Evolutionary conservation across 1,284 basidiomycete species (phyloP).

Genomic region (Apiotrichum akiyoshidainum): DNA sequence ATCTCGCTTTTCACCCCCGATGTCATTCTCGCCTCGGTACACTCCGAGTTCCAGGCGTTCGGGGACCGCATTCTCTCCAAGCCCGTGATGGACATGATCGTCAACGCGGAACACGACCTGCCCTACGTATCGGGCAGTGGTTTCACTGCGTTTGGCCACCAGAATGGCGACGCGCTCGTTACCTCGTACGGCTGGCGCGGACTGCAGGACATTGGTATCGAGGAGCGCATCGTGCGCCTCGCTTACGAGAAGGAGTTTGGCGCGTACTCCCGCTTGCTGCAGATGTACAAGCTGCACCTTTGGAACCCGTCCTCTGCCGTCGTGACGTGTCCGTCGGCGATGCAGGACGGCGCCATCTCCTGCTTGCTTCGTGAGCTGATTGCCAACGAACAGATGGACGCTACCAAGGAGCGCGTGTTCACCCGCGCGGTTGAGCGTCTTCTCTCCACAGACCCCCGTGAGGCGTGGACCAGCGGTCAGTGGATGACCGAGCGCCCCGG

Average conservation of each 20-base stretch:
- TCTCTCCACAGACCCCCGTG: constrained; percentile 53
- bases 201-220: constrained; percentile 17
- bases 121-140: constrained; percentile 14
- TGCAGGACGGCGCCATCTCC: constrained; percentile 20
- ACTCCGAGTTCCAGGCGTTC: neutral
- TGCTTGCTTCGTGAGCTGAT: constrained; percentile 8
- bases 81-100: constrained; percentile 4
- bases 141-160: constrained; percentile 17
- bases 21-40: neutral
- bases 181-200: constrained; percentile 17
- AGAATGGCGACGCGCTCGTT: constrained; percentile 12
- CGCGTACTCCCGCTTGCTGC: constrained; percentile 15
- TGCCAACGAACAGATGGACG: neutral
- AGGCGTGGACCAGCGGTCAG: constrained; percentile 70
- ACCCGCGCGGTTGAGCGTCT: constrained; percentile 12
- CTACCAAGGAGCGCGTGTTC: constrained; percentile 2
- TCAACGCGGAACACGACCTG: constrained; percentile 19
- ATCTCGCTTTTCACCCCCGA: constrained; percentile 10
- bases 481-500: constrained; percentile 82
- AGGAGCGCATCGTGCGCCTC: constrained; percentile 15
- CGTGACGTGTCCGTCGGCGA: constrained; percentile 16
- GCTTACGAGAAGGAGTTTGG: constrained; percentile 13
- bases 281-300: constrained; percentile 18
- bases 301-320: constrained; percentile 12
- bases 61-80: constrained; percentile 9